Conservation (phyloP, 306 rosid species). For the Malus sylvestris region DNA sequence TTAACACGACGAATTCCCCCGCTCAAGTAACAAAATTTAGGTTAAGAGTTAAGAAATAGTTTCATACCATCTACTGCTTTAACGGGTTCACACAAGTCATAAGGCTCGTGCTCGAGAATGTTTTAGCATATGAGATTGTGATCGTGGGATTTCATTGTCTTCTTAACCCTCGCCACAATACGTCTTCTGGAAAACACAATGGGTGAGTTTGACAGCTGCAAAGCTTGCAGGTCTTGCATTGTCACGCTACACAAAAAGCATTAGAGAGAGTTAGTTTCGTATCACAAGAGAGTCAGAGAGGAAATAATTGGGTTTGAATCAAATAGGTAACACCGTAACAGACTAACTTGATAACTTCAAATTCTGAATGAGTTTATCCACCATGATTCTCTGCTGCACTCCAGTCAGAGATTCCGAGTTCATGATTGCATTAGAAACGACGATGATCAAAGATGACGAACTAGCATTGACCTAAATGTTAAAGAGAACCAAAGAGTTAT, state of each 20-base stretch:
- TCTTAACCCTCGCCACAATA: neutral
- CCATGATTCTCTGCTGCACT: constrained; percentile 87
- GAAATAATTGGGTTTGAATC: neutral
- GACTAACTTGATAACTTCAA: constrained; percentile 40
- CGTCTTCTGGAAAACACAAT: neutral
- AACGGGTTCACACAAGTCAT: no score
- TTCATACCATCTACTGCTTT: neutral
- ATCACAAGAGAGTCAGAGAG: neutral
- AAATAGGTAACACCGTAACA: neutral
- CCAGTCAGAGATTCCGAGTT: constrained; percentile 64
- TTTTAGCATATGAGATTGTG: neutral
- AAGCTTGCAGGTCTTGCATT: constrained; percentile 9
- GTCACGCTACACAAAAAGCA: constrained; percentile 18
- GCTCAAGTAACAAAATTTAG: neutral
- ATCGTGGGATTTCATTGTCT: neutral
- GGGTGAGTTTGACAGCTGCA: constrained; percentile 2
- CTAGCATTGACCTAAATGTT: constrained; percentile 58
- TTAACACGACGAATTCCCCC: neutral
- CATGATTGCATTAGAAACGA: constrained; percentile 61
- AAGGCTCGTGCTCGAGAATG: neutral
- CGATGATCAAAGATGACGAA: constrained; percentile 54
- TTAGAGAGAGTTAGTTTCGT: neutral
- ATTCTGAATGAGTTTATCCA: constrained; percentile 62
- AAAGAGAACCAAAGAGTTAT: neutral
- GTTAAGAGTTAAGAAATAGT: neutral